Conservation (phyloP, 306 rosid species). For the Elaeagnus macrophylla region DNA sequence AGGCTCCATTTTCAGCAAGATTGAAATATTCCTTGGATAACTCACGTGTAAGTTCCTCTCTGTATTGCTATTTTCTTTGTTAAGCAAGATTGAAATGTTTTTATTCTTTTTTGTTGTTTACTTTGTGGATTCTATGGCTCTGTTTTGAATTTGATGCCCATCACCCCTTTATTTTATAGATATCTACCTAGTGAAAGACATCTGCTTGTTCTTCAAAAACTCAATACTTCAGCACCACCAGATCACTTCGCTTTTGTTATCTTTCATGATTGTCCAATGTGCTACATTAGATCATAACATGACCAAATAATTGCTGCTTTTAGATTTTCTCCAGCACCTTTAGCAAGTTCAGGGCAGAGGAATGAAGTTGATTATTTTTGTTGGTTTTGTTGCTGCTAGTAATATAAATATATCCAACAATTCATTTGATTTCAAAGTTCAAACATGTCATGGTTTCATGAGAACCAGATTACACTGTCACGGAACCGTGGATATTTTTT, state of each 20-base stretch:
- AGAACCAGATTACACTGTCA: not conserved
- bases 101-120: slow-evolving; percentile 1
- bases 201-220: not conserved
- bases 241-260: not conserved
- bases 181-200: not conserved
- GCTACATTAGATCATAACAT: too few relatives aligned
- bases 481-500: not conserved
- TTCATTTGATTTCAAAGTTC: too few relatives aligned
- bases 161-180: not conserved
- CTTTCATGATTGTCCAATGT: not conserved
- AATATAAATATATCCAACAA: too few relatives aligned
- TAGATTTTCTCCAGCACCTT: too few relatives aligned
- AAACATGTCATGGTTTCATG: too few relatives aligned
- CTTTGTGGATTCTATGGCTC: slow-evolving; percentile 1
- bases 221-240: not conserved
- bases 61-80: slow-evolving; percentile 3
- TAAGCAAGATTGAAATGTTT: not conserved
- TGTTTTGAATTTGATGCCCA: slow-evolving; percentile 6
- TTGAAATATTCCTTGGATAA: slow-evolving; percentile 25
- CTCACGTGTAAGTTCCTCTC: slow-evolving; percentile 41
- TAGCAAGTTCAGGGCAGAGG: too few relatives aligned
- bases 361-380: too few relatives aligned
- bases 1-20: slow-evolving; percentile 39
- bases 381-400: too few relatives aligned
- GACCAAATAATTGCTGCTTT: too few relatives aligned